Evolutionary conservation across 1,284 basidiomycete species (phyloP), one percentile per base, ranked within the genome.

Genomic region (Gymnopus androsaceus): DNA sequence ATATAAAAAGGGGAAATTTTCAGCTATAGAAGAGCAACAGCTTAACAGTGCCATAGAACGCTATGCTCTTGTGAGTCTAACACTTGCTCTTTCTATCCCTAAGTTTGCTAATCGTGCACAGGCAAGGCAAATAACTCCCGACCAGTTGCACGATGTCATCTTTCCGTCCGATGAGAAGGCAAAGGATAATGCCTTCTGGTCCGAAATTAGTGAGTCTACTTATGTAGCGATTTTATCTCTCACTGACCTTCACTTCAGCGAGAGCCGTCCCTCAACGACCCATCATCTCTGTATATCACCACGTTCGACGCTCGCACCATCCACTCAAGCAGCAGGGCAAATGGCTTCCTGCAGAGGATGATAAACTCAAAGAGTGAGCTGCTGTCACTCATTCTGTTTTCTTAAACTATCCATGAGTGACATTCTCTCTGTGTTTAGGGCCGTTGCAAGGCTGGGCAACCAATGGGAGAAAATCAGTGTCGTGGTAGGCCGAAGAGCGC

Each of bases 1-100:
- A 3, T 93, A 88, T 68, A 92, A 88, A 69, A 90, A 90, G 67
- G 91, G 91, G 17, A 90, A 90, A 66, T 94, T 93, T 64, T 89
- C 88, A 15, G 80, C 82, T 1, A 83, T 83, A 41, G 91, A 94
- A 65, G 87, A 87, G 59, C 77, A 82, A 21, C 82, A 84, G 59
- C 69, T 93, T 2, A 78, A 74, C 59, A 68, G 70, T 15, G 87
- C 88, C 5, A 82, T 94, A 31, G 82, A 87, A 57, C 69, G 71
- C 3, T 92, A 86, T 66, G 79, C 81, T 52, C 64, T 70, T 27
- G 89, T 88, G 62, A 51, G 83, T 72, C 5, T 54, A 28, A 8
- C 23, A 42, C 5, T 3, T 42, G 14, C n/a, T 7, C 45, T 37
- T 42, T 46, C 8, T 58, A 45, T 38, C 25, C 38, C 45, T 46